Evolutionary conservation across 129 eudicot genomes (phyloP), one percentile per base, ranked within the genome.

Genomic region (Centrapalus pauciflorus): DNA sequence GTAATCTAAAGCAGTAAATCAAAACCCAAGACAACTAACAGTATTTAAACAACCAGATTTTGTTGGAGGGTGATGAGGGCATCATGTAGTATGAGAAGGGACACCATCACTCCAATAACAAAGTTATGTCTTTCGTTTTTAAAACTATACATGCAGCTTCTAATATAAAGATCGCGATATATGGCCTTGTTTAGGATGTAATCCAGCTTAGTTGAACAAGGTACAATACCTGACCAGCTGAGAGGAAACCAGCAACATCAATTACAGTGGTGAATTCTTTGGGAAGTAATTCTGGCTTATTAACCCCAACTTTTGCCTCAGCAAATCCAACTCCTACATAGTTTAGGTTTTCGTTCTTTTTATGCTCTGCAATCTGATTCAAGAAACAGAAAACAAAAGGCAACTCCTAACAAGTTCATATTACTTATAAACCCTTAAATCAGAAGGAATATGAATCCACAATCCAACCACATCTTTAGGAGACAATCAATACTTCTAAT

Each of bases 211-310:
- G 33, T 28, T 25, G 29, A 58, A 43, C 43, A 46, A 21, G 19
- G 32, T 12, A 21, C 24, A 63, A 54, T 30, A 88, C 98, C 93
- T 88, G 96, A 26, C 99, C 99, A 51, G 87, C 95, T 8, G 99
- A 93, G 66, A 89, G 88, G 81, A 93, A 89, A 1, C 99, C 99
- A 3, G 99, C 99, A 70, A 93, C 96, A 80, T 89, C 99, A 63
- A 89, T 89, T 8, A 93, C 90, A 0, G 96, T 69, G 34, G 95
- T 84, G 70, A 79, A 93, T 61, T 84, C 90, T 69, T 84, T 87
- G 50, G 99, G 99, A 45, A 93, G 93, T 72, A 93, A 77, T 29
- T 89, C 92, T 50, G 99, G 99, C 72, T 93, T 93, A 82, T 93
- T 93, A 61, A 93, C 96, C 71, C 96, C 96, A 52, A 66, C 83